These are phyloP conservation scores for Cystobasidiaceae sp. DNA, from an alignment of 1,284 basidiomycete species.

Conservation along the genomic window DNA sequence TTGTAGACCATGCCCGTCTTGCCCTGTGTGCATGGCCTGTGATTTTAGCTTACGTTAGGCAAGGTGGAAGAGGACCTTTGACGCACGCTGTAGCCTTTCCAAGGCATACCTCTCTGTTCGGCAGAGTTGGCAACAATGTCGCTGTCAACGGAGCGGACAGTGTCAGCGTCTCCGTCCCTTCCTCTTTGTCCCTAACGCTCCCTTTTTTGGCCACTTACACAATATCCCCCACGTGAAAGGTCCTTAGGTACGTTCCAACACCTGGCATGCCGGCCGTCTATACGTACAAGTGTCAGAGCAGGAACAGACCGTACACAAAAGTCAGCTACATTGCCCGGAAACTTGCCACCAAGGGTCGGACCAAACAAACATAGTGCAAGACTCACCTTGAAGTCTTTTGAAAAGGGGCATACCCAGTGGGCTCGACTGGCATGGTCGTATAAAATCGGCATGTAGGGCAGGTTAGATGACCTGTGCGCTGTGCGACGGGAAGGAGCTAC, in stretches of 20 bases:
- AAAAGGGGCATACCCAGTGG: too few species aligned
- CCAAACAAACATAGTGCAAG: constrained; percentile 46
- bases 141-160: background rate
- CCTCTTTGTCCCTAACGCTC: constrained; percentile 37
- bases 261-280: too few species aligned
- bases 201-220: constrained; percentile 99
- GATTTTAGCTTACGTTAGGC: background rate
- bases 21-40: constrained; percentile 49
- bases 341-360: constrained; percentile 48
- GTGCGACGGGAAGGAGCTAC: too few species aligned
- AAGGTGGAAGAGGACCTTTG: background rate
- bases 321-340: too few species aligned
- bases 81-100: constrained; percentile 61
- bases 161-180: background rate
- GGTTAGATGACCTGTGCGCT: too few species aligned
- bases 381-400: constrained; percentile 75
- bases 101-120: constrained; percentile 99
- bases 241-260: constrained; percentile 86
- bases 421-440: too few species aligned
- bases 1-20: constrained; percentile 98
- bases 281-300: too few species aligned
- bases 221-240: constrained; percentile 94
- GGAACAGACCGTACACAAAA: too few species aligned
- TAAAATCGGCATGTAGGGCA: too few species aligned
- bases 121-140: constrained; percentile 70